Evolutionary conservation across 805 yeast genomes (phyloP), one percentile per base, ranked within the genome.

Genomic region (Brettanomyces anomalus): DNA sequence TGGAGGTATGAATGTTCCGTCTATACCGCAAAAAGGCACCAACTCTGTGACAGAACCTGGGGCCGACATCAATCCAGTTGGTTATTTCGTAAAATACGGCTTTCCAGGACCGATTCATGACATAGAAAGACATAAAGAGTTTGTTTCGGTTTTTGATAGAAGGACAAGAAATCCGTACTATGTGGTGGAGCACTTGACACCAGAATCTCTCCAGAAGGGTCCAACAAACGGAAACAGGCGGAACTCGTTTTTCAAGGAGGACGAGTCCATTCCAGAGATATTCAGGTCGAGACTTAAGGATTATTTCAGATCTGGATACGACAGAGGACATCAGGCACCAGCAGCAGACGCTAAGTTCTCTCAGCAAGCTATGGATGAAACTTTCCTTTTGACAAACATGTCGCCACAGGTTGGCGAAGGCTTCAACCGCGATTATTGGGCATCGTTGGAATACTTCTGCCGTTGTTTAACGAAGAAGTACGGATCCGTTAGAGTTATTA

Each of bases 371-470:
- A 90, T 93, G 97, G 82, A 93, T 62, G 95, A 90, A 60, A 93
- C 98, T 0, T 93, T 93, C 56, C 77, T 69, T 49, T 67, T 93
- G 53, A 81, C 95, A 5, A 93, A 93, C 62, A 90, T 93, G 72
- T 77, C 94, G 6, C 98, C 98, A 1, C 98, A 93, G 61, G 96
- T 93, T 3, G 98, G 98, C 3, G 95, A 83, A 4, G 98, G 98
- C 0, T 93, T 93, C 68, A 93, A 93, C 65, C 73, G 98, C 53
- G 97, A 93, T 60, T 84, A 93, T 60, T 93, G 98, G 98, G 95
- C 97, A 0, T 96, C 88, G 60, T 77, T 93, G 46, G 98, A 93
- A 62, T 84, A 85, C 55, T 93, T 93, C 58, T 77, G 81, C 37
- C 72, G 98, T 48, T 71, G 85, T 43, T 71, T 90, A 48, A 84